Evolutionary conservation across 2,329 filamentous ascomycete genomes (phyloP).

Genomic region (Sclerotinia nivalis): DNA sequence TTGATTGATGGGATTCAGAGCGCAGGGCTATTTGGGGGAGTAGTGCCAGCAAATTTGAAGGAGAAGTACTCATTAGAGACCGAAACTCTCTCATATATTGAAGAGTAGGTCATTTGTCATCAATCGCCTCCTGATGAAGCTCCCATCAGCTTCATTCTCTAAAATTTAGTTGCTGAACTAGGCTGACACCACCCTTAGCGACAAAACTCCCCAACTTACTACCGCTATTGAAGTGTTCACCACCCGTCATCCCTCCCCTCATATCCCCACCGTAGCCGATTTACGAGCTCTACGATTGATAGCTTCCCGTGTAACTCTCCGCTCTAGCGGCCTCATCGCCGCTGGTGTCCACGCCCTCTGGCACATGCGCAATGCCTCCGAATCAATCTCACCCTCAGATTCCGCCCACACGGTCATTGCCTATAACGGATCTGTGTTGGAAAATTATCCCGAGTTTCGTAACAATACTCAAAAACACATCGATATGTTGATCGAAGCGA

Average conservation of each 20-base stretch:
- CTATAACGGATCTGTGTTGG: slow-evolving; percentile 77
- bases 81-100: slow-evolving; percentile 55
- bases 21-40: slow-evolving; percentile 56
- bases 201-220: slow-evolving; percentile 31
- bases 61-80: slow-evolving; percentile 60
- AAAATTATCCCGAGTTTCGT: slow-evolving; percentile 72
- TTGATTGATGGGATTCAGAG: slow-evolving; percentile 59
- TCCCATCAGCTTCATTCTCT: not conserved
- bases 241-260: slow-evolving; percentile 49
- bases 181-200: slow-evolving; percentile 24
- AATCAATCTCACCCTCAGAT: slow-evolving; percentile 41
- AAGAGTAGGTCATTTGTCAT: slow-evolving; percentile 50
- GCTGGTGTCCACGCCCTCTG: slow-evolving; percentile 60
- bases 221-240: slow-evolving; percentile 51
- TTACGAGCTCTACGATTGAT: slow-evolving; percentile 54
- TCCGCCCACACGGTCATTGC: slow-evolving; percentile 60
- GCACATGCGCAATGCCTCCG: slow-evolving; percentile 50
- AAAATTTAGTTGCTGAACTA: not conserved
- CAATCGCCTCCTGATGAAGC: not conserved
- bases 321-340: slow-evolving; percentile 61
- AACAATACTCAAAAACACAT: slow-evolving; percentile 62
- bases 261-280: slow-evolving; percentile 50
- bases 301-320: slow-evolving; percentile 55
- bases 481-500: slow-evolving; percentile 54
- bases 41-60: slow-evolving; percentile 55